Base-by-base conservation (phyloP, 768 basidiomycete species). In the Pisolithus marmoratus region DNA sequence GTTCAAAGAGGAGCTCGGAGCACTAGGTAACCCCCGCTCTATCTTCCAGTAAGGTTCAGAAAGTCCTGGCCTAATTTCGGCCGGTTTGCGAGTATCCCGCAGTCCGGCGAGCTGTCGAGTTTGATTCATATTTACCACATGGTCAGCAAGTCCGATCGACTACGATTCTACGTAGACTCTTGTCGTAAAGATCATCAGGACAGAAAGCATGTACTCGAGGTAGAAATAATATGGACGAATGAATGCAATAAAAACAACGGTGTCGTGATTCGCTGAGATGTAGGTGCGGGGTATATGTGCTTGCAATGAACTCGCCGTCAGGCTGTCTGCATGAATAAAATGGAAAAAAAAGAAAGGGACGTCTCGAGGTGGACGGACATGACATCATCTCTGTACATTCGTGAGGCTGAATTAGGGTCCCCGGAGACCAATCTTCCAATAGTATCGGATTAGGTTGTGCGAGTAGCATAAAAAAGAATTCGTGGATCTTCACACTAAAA, bases 401-500 rank as follows among this genome's bases (percentile, higher is more conserved):
- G 51, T 62, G 57, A 43, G 48, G 51, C 41, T 40, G 43, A 24
- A 68, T 68, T 70, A 68, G 37, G 52, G 66, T 59, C 63, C 52
- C 54, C 34, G 34, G 38, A 48, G 60, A 59, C 57, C 46, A 52
- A n/a, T 54, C 29, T 15, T 47, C 53, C 60, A 54, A 53, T 66
- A 61, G 22, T 24, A 60, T 62, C 63, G 55, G 49, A 60, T 60
- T 57, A 58, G 27, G 50, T 44, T 45, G 23, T 29, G 26, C 6
- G 29, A 29, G 23, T 45, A 58, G 55, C 56, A 58, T 64, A 64
- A 53, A 61, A 58, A 50, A 59, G 61, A 59, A 50, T 53, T 53
- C 45, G 34, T 14, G 54, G 60, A 57, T 51, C 57, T 56, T 58
- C 60, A 68, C 62, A 68, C 68, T 68, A 44, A 4, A 19, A 45